Evolutionary conservation across 352 stramenopile species (phyloP).

Genomic region (Albugo candida): DNA sequence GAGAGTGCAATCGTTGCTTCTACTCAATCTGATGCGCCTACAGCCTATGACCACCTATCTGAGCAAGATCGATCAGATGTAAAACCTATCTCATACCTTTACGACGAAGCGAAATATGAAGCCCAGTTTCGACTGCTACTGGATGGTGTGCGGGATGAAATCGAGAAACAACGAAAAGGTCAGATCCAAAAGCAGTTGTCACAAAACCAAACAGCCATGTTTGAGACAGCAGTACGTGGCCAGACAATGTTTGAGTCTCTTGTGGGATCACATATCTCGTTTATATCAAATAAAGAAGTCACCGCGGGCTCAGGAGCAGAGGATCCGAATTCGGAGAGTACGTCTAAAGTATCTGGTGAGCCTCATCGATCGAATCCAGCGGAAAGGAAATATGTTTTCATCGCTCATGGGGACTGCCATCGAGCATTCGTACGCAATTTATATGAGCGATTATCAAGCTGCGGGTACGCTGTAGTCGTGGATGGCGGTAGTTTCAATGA

Average conservation of each 20-base stretch:
- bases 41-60: constrained; percentile 5
- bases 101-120: constrained; percentile 23
- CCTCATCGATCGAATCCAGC: too few relatives aligned
- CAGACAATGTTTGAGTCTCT: too few relatives aligned
- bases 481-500: constrained; percentile 43
- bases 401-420: constrained; percentile 58
- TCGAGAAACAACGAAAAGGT: constrained; percentile 1
- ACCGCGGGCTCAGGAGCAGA: too few relatives aligned
- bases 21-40: constrained; percentile 1
- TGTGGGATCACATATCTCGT: too few relatives aligned
- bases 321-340: too few relatives aligned
- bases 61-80: background rate
- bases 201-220: background rate
- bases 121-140: constrained; percentile 21
- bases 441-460: too few relatives aligned
- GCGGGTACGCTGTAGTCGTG: constrained; percentile 20
- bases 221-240: too few relatives aligned
- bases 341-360: too few relatives aligned
- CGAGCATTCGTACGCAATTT: constrained; percentile 14
- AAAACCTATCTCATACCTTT: constrained; percentile 16
- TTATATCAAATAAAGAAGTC: too few relatives aligned
- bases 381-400: constrained; percentile 22
- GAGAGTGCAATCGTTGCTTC: constrained; percentile 15
- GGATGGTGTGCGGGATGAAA: constrained; percentile 1
- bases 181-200: background rate